Conservation (phyloP, 805 yeast species). For the Candida tallmaniae region DNA sequence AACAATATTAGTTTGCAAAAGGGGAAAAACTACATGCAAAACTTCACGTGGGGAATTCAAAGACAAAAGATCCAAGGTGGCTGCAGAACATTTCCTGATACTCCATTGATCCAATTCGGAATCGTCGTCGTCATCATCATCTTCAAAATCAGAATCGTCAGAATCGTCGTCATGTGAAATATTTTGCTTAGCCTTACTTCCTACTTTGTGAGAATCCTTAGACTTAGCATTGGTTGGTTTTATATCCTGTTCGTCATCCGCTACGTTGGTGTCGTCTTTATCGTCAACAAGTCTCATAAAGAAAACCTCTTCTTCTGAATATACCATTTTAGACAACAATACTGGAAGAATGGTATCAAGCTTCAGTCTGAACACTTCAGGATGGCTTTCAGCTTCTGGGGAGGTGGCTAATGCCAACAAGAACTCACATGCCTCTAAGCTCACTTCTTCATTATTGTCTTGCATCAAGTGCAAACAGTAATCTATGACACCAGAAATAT, state of each 20-base stretch:
- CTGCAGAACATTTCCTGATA: constrained; percentile 89
- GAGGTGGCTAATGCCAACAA: constrained; percentile 69
- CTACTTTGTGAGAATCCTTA: constrained; percentile 38
- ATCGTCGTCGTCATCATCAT: constrained; percentile 53
- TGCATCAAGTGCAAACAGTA: constrained; percentile 79
- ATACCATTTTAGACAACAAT: constrained; percentile 77
- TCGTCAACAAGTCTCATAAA: constrained; percentile 60
- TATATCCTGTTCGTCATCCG: constrained; percentile 84
- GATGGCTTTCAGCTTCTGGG: constrained; percentile 41
- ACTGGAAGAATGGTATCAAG: constrained; percentile 69
- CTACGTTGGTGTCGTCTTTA: constrained; percentile 70
- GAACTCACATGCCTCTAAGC: constrained; percentile 92
- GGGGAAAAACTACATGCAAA: constrained; percentile 64
- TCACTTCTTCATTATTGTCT: constrained; percentile 63
- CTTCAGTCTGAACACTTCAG: constrained; percentile 47
- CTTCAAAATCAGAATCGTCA: constrained; percentile 28
- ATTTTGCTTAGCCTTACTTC: constrained; percentile 11
- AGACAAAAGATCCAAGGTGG: constrained; percentile 82
- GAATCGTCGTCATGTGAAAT: constrained; percentile 18
- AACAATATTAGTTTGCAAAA: constrained; percentile 64
- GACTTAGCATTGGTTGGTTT: constrained; percentile 74
- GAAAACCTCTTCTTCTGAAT: constrained; percentile 75
- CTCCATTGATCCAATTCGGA: constrained; percentile 82
- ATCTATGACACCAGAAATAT: constrained; percentile 78
- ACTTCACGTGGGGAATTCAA: constrained; percentile 63